Base-by-base conservation (phyloP, 148 eudicot genomes). In the Chenopodium berlandieri region DNA sequence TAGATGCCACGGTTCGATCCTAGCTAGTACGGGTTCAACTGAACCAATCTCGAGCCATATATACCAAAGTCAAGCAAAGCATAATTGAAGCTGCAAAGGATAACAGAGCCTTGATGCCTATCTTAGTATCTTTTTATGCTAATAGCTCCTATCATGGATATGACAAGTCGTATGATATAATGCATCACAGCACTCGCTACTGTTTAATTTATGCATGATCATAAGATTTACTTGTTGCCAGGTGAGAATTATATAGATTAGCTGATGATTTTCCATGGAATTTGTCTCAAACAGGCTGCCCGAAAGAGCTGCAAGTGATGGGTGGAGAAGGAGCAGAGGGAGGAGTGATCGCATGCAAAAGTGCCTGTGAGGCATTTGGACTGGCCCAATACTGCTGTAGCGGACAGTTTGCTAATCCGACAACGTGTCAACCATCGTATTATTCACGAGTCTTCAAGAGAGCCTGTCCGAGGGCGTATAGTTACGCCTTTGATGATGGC, bases 401-500 rank as follows among this genome's bases (percentile, higher is more conserved):
- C 37, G 96, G 97, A 60, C 87, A 91, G 80, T 95, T 86, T 40
- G 97, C 91, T 7, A 93, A 95, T 83, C 98, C 98, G 13, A 85
- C 86, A 2, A 92, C 97, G 0, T 95, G 98, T 83, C 80, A 71
- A 67, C 97, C 97, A 8, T 89, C 97, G 12, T 88, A 90, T 83
- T 95, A 95, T 84, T 91, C 98, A 14, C 77, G 83, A 46, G 87
- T 93, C 80, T 95, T 95, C 88, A 95, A 95, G 90, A 88, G 90
- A 80, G 98, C 97, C 68, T 93, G 98, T 77, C 98, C 98, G 44
- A 83, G 91, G 72, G 98, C 97, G 54, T 95, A 95, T 75, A 93
- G 97, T 83, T 95, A 95, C 68, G 98, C 98, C 17, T 95, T 85
- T 83, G 98, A 95, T 82, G 98, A 95, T 82, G 89, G 90, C 47